These are phyloP conservation scores for Filosporella fistucella DNA, from an alignment of 495 filamentous ascomycete species.

Conservation along the genomic window DNA sequence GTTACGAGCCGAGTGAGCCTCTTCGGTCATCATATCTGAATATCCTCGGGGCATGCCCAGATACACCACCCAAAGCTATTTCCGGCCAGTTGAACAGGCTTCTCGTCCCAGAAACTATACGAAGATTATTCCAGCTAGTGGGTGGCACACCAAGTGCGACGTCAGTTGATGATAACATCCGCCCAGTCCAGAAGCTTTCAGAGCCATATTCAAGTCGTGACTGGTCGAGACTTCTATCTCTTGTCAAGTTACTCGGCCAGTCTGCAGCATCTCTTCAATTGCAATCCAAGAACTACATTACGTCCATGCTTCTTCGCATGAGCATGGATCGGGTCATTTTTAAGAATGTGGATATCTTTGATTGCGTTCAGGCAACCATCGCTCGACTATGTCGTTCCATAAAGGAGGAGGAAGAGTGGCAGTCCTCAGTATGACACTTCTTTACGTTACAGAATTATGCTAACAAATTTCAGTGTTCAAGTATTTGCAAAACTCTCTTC, in stretches of 20 bases:
- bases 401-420: constrained; percentile 12
- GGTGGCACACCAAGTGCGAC: constrained; percentile 34
- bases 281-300: constrained; percentile 7
- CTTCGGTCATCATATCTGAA: constrained; percentile 63
- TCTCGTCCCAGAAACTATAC: constrained; percentile 30
- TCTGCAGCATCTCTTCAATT: constrained; percentile 5
- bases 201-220: constrained; percentile 6
- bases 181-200: constrained; percentile 9
- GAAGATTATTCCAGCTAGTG: constrained; percentile 33
- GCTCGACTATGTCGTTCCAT: constrained; percentile 13
- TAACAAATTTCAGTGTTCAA: constrained; percentile 41
- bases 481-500: constrained; percentile 47
- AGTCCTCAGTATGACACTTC: constrained; percentile 13
- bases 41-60: constrained; percentile 26
- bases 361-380: constrained; percentile 15
- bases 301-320: constrained; percentile 19
- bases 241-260: constrained; percentile 12
- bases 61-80: too few relatives aligned
- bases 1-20: constrained; percentile 52
- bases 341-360: constrained; percentile 19
- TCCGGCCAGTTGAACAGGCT: constrained; percentile 35
- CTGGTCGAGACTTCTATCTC: constrained; percentile 17
- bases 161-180: constrained; percentile 12
- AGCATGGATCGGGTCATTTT: constrained; percentile 13
- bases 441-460: constrained; percentile 5